A percentile compares a stretch with the other conserved stretches of the same genome.
Conservation (phyloP, 2,329 filamentous ascomycete species). For the Claviceps pusilla region DNA sequence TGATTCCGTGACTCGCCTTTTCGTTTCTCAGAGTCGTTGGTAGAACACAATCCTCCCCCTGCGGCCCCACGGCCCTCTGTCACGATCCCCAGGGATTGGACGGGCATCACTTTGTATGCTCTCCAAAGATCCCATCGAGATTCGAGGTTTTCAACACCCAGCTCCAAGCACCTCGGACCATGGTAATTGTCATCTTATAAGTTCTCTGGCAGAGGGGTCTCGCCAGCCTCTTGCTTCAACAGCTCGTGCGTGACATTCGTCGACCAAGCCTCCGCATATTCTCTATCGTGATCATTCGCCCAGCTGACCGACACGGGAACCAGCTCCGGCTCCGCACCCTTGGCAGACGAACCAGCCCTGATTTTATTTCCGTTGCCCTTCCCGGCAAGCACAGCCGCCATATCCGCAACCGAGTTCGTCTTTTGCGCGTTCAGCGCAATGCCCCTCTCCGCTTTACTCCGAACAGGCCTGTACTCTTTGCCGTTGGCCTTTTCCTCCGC, state of each 20-base stretch:
- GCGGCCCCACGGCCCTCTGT: neutral
- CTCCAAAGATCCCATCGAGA: neutral
- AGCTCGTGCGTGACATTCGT: conserved; percentile 37
- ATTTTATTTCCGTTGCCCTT: conserved; percentile 37
- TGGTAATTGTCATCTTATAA: neutral
- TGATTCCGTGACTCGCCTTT: conserved; percentile 1
- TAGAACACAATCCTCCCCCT: neutral
- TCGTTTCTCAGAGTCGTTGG: neutral
- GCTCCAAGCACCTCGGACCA: neutral
- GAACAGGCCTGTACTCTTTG: conserved; percentile 18
- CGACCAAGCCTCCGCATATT: conserved; percentile 34
- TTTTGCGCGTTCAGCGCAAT: conserved; percentile 43
- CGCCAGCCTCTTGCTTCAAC: conserved; percentile 15
- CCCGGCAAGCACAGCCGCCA: conserved; percentile 42
- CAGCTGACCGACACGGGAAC: conserved; percentile 34
- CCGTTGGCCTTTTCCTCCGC: conserved; percentile 16
- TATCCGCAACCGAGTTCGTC: conserved; percentile 47
- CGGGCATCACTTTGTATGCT: neutral
- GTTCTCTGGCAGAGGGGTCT: neutral
- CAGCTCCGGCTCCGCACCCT: conserved; percentile 14
- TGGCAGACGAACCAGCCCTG: conserved; percentile 9
- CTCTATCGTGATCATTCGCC: conserved; percentile 31
- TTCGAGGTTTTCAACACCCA: neutral
- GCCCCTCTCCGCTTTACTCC: conserved; percentile 31
- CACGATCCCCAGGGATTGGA: neutral